Base-by-base conservation (phyloP, 176 grass and related monocot genomes). In the Oryza australiensis region DNA sequence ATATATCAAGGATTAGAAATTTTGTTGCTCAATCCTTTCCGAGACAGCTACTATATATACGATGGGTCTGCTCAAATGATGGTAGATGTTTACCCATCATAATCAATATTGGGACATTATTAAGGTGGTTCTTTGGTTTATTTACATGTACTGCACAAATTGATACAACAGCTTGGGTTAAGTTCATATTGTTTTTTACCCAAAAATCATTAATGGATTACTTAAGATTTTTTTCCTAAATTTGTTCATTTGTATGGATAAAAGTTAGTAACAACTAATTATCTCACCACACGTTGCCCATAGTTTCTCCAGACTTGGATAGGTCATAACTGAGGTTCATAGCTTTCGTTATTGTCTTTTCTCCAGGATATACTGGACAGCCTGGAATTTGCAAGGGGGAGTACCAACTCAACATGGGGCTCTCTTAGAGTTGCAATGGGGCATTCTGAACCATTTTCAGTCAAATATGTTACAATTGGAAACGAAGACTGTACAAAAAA, bases 311-410 rank as follows among this genome's bases (percentile, higher is more conserved):
- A 15, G 43, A 5, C 7, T 37, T 37, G 35, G 35, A 37, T 37
- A 37, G 8, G 35, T 37, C 8, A 37, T 37, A 37, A 37, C 35
- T 37, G 35, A 37, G 38, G 38, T 10, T 40, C 38, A 40, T 40
- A 40, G 9, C 7, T 38, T 38, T 38, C 9, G 37, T 38, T 38
- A 40, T 40, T 40, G 9, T 40, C 38, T 84, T 80, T 70, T 70
- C 72, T 68, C 41, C 81, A 98, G 95, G 95, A 98, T 80, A 82
- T 94, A 53, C 77, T 98, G 55, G 82, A 94, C 62, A 93, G 95
- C 79, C 82, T 98, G 72, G 95, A 98, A 81, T 98, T 98, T 88
- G 90, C 95, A 72, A 93, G 86, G 82, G 95, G 95, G 48, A 84
- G 76, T 35, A 76, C 86, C 49, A 74, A 93, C 37, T 93, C 95